Base-by-base conservation (phyloP, 441 rosid species). In the Adansonia grandidieri region DNA sequence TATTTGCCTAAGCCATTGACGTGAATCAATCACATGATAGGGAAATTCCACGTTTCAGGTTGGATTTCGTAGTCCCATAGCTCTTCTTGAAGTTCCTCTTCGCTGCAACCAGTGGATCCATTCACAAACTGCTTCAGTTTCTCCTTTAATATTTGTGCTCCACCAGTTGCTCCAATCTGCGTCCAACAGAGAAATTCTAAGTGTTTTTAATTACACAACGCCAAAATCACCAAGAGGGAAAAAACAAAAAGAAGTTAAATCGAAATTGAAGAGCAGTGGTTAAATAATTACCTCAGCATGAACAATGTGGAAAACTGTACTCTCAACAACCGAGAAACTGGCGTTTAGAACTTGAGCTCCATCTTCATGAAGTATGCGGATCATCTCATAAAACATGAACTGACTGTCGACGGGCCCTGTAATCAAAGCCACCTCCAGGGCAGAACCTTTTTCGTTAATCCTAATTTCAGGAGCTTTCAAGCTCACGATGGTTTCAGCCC, bases 211-310 rank as follows among this genome's bases (percentile, higher is more conserved):
- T 58, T 15, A 19, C 4, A 37, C 19, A 15, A 42, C 51, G 8
- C 19, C 11, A 13, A 37, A 51, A 42, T 28, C 32, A 28, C 32
- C 32, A 28, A 28, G 32, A 2, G 2, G 2, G 2, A 28, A 28
- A 28, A 10, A 61, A 8, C 6, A 42, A n/a, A 10, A 17, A 22
- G 9, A 63, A 14, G 1, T 28, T 42, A 28, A 28, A 24, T 28
- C 3, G 24, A 14, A 62, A 62, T 60, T 28, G 67, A 13, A 13
- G 15, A 61, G 65, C 24, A 19, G 28, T 9, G 9, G 9, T 44
- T 2, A n/a, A 14, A 17, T 2, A 10, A 56, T 50, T 78, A 89
- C 92, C 90, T 88, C 68, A 19, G 87, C 91, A 56, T 82, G 91
- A 20, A 89, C 51, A 15, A 77, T 7, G 32, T 83, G 86, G 61